Conservation (phyloP, 768 basidiomycete genomes). For the Solioccasus polychromus region DNA sequence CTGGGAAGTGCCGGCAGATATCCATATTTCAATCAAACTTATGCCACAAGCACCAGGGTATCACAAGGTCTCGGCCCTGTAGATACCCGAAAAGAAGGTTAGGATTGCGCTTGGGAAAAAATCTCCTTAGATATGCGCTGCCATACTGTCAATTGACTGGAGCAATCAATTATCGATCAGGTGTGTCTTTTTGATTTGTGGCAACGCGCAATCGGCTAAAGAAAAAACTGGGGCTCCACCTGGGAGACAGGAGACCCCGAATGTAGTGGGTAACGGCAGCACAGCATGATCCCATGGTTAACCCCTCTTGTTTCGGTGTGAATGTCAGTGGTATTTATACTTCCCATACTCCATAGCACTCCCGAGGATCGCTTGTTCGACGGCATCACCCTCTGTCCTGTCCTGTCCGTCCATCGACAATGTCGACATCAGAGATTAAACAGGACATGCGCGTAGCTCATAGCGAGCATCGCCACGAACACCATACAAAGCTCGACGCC, state of each 20-base stretch:
- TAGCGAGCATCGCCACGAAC: background rate
- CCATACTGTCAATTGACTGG: background rate
- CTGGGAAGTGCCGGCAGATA: no score
- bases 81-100: background rate
- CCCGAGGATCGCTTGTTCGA: background rate
- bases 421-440: slow-evolving; percentile 21
- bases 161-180: background rate
- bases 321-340: slow-evolving; percentile 20
- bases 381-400: background rate
- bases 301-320: slow-evolving; percentile 2
- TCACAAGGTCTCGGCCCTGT: no score
- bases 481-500: slow-evolving; percentile 16
- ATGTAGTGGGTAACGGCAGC: slow-evolving; percentile 15
- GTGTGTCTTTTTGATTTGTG: background rate
- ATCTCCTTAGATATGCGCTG: background rate
- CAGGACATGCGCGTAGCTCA: slow-evolving; percentile 6
- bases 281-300: slow-evolving; percentile 4
- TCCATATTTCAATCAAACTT: no score
- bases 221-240: slow-evolving; percentile 8
- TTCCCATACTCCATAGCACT: background rate
- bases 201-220: slow-evolving; percentile 1
- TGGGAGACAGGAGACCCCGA: background rate
- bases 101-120: background rate
- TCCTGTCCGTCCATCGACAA: slow-evolving; percentile 4
- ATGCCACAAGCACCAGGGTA: no score